A percentile compares a stretch with the other conserved stretches of the same genome.
Conservation (phyloP, 495 filamentous ascomycete genomes). For the Penicillium desertorum region DNA sequence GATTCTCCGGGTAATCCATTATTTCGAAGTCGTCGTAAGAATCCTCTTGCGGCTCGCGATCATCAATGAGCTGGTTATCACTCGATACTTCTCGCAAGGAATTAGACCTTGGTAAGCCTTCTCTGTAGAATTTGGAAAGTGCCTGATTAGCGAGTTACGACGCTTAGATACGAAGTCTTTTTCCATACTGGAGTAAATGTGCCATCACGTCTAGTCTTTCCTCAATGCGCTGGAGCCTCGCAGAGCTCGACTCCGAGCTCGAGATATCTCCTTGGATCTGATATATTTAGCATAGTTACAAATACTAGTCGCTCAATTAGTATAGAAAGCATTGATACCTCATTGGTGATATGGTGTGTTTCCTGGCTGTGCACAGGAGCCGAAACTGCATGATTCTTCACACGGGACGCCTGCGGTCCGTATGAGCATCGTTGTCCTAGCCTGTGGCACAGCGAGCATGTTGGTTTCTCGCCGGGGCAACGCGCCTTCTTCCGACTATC, state of each 20-base stretch:
- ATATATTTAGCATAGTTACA: not conserved
- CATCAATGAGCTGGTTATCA: not conserved
- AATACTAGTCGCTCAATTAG: not conserved
- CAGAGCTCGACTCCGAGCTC: conserved; percentile 1
- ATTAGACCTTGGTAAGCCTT: conserved; percentile 8
- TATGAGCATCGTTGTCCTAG: conserved; percentile 39
- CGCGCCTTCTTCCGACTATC: conserved; percentile 41
- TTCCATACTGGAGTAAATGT: conserved; percentile 21
- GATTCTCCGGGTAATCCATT: not conserved
- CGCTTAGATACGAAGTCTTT: not conserved
- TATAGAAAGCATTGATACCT: not conserved
- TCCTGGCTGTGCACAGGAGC: not conserved
- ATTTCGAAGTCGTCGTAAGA: not conserved
- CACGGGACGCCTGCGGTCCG: conserved; percentile 17
- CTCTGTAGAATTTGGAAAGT: not conserved
- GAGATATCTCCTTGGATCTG: conserved; percentile 1
- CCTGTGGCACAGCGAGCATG: conserved; percentile 38
- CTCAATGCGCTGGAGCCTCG: conserved; percentile 28
- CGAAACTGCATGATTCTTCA: not conserved
- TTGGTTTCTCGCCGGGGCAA: conserved; percentile 43
- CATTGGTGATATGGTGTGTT: not conserved
- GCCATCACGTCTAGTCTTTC: conserved; percentile 27
- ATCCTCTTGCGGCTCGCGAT: not conserved
- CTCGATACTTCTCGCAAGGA: not conserved
- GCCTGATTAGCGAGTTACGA: not conserved